Conservation (phyloP, 2,329 filamentous ascomycete species). For the Paraphaeosphaeria sporulosa region DNA sequence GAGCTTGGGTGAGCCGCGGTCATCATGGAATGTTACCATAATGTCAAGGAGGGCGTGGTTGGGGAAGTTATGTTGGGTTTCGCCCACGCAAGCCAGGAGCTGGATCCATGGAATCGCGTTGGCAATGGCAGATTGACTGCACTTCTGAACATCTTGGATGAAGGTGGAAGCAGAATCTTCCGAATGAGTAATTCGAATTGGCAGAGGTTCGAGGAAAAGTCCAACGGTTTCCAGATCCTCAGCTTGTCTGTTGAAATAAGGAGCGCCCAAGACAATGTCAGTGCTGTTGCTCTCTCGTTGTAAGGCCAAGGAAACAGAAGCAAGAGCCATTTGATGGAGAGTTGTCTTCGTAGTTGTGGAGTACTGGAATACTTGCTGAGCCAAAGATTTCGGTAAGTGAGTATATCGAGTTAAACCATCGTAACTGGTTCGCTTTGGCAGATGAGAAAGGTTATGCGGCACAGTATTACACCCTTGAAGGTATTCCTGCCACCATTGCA, state of each 20-base stretch:
- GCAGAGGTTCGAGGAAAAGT: constrained; percentile 12
- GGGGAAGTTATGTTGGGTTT: neutral
- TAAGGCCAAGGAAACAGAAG: neutral
- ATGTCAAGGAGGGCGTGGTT: neutral
- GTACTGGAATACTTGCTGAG: too few species aligned
- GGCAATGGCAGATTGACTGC: neutral
- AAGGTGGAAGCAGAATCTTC: neutral
- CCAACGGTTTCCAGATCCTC: constrained; percentile 10
- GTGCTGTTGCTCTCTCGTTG: neutral
- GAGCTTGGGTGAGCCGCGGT: too few species aligned
- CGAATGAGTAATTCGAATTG: constrained; percentile 7
- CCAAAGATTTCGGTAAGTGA: too few species aligned
- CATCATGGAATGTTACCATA: constrained; percentile 12
- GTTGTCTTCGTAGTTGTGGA: too few species aligned
- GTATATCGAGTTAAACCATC: too few species aligned
- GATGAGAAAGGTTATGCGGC: too few species aligned
- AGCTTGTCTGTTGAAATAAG: constrained; percentile 2
- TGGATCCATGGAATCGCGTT: constrained; percentile 5
- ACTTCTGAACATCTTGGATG: neutral
- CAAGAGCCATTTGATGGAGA: constrained; percentile 9
- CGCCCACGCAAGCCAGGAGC: neutral
- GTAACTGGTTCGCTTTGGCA: too few species aligned
- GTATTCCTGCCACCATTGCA: too few species aligned
- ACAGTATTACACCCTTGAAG: too few species aligned
- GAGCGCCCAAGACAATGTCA: constrained; percentile 9